Conservation (phyloP, 345 rosid species). For the Dimocarpus longan region DNA sequence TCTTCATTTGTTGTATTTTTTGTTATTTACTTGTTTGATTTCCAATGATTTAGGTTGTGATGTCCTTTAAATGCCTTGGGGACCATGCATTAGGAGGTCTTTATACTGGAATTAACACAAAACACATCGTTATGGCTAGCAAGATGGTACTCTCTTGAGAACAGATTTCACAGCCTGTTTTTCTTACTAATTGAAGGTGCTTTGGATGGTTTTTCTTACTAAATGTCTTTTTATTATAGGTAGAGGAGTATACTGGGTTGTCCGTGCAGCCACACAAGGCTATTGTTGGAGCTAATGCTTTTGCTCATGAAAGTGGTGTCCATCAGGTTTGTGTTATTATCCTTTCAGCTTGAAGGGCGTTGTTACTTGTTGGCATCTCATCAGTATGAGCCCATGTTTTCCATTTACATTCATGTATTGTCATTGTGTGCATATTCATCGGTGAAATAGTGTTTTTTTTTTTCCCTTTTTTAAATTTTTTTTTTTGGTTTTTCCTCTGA, state of each 20-base stretch:
- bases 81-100: conserved; percentile 78
- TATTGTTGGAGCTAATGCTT: conserved; percentile 95
- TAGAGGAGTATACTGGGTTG: conserved; percentile 92
- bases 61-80: conserved; percentile 91
- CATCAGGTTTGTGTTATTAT: conserved; percentile 65
- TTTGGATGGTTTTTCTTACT: conserved; percentile 2
- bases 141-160: conserved; percentile 64
- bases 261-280: conserved; percentile 95
- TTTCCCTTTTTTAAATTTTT: no score
- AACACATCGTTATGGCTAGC: conserved; percentile 87
- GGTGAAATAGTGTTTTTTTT: background rate
- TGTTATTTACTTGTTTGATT: background rate
- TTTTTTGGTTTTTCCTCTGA: background rate
- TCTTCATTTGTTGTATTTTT: background rate
- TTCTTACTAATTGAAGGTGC: background rate
- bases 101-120: conserved; percentile 71
- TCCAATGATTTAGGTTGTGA: conserved; percentile 59
- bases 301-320: conserved; percentile 96
- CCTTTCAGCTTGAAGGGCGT: background rate
- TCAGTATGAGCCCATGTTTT: background rate
- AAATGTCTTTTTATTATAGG: conserved; percentile 41
- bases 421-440: background rate
- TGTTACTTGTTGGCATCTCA: background rate
- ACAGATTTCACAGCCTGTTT: conserved; percentile 5
- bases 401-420: background rate